Evolutionary conservation across 2,329 filamentous ascomycete species (phyloP).

Genomic region (Claviceps capensis): DNA sequence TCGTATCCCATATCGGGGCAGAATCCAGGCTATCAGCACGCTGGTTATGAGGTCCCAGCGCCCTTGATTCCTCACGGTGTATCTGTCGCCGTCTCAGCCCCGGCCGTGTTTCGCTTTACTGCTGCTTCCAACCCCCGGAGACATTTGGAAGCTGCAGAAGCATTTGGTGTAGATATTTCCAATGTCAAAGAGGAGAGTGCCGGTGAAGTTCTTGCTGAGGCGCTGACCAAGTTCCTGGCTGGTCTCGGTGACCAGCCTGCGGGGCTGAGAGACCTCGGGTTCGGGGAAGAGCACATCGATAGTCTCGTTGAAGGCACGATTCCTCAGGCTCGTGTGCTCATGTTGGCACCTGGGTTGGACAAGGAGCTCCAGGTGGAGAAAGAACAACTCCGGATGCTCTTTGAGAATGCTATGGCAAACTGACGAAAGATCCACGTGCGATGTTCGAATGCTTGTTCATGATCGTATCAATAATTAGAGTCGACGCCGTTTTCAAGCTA

Average conservation of each 20-base stretch:
- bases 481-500: not conserved
- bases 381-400: constrained; percentile 55
- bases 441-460: not conserved
- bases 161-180: constrained; percentile 78
- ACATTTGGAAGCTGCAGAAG: constrained; percentile 78
- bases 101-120: constrained; percentile 89
- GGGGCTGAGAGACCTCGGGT: constrained; percentile 74
- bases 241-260: constrained; percentile 80
- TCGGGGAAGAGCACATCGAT: constrained; percentile 61
- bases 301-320: constrained; percentile 85
- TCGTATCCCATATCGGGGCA: constrained; percentile 94
- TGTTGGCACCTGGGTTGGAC: constrained; percentile 73
- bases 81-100: constrained; percentile 83
- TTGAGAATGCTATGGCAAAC: constrained; percentile 44
- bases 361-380: constrained; percentile 56
- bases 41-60: constrained; percentile 63
- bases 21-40: constrained; percentile 77
- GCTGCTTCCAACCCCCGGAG: constrained; percentile 83
- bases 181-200: constrained; percentile 82
- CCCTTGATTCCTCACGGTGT: constrained; percentile 93
- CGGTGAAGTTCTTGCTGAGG: constrained; percentile 76
- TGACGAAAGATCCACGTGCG: constrained; percentile 7
- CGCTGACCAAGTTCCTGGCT: constrained; percentile 66
- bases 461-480: not conserved
- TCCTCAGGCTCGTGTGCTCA: constrained; percentile 79